A percentile compares a stretch with the other conserved stretches of the same genome.
Evolutionary conservation across 2,329 filamentous ascomycete genomes (phyloP).

Genomic region (Alternaria sp.): DNA sequence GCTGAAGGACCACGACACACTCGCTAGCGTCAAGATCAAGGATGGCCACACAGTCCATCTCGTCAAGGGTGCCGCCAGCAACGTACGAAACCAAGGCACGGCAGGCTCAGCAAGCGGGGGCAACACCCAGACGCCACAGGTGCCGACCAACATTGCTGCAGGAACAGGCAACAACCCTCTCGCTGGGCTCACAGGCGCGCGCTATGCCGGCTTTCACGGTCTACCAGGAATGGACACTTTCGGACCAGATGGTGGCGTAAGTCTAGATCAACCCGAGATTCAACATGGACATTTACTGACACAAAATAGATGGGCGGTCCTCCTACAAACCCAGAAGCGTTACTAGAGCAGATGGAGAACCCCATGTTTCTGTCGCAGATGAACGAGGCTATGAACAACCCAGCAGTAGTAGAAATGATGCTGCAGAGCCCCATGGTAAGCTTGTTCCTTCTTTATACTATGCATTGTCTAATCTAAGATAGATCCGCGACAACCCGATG

Average conservation of each 20-base stretch:
- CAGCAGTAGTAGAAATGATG: constrained; percentile 88
- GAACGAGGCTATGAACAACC: constrained; percentile 95
- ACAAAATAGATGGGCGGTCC: constrained; percentile 83
- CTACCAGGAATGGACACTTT: constrained; percentile 88
- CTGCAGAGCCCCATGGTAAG: constrained; percentile 61
- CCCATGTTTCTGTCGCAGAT: constrained; percentile 85
- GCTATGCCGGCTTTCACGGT: constrained; percentile 90
- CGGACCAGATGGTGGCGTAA: constrained; percentile 90
- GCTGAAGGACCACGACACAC: constrained; percentile 89
- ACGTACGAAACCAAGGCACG: constrained; percentile 62
- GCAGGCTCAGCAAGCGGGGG: constrained; percentile 42
- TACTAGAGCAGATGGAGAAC: constrained; percentile 85
- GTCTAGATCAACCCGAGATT: constrained; percentile 48
- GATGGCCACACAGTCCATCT: constrained; percentile 93
- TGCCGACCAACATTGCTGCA: constrained; percentile 79
- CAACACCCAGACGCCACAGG: constrained; percentile 63
- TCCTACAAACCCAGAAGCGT: constrained; percentile 78
- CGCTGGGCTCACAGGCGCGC: constrained; percentile 86
- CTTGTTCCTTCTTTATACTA: neutral
- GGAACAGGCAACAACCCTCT: constrained; percentile 84
- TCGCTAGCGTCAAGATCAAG: constrained; percentile 92
- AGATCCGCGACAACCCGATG: constrained; percentile 85
- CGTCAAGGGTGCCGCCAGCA: constrained; percentile 95
- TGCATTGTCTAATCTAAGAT: constrained; percentile 16
- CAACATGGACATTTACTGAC: constrained; percentile 22